These are phyloP conservation scores for Rhizopogon vinicolor DNA, from an alignment of 768 basidiomycete genomes.

Conservation along the genomic window DNA sequence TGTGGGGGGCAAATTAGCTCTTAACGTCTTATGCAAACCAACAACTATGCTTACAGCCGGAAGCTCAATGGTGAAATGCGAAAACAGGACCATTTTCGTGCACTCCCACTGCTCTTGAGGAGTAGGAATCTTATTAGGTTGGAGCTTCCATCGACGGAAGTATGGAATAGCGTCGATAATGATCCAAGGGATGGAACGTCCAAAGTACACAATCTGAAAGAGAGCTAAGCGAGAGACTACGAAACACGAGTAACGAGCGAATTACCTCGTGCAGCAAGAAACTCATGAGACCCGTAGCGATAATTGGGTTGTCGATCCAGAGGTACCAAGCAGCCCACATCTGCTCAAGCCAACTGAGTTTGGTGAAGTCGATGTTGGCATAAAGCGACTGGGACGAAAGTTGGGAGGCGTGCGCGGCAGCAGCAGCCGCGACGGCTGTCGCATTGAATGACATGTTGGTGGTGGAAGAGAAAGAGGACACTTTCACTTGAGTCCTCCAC, in stretches of 20 bases:
- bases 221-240: neutral
- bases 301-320: slow-evolving; percentile 79
- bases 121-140: slow-evolving; percentile 80
- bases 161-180: slow-evolving; percentile 93
- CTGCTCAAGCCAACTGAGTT: slow-evolving; percentile 68
- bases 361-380: slow-evolving; percentile 50
- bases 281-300: slow-evolving; percentile 92
- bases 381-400: slow-evolving; percentile 43
- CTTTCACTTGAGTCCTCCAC: neutral
- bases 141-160: slow-evolving; percentile 92
- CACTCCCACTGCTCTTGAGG: slow-evolving; percentile 89
- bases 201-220: slow-evolving; percentile 88
- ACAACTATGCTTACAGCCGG: slow-evolving; percentile 58
- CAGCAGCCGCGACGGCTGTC: slow-evolving; percentile 13
- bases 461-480: neutral
- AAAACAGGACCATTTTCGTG: slow-evolving; percentile 89
- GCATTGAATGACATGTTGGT: slow-evolving; percentile 40
- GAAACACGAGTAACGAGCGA: slow-evolving; percentile 4
- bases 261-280: slow-evolving; percentile 93
- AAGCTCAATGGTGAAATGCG: slow-evolving; percentile 93
- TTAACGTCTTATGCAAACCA: neutral
- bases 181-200: slow-evolving; percentile 91
- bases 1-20: neutral
- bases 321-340: slow-evolving; percentile 86
- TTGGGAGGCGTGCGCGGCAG: slow-evolving; percentile 22